Evolutionary conservation across 768 basidiomycete species (phyloP).

Genomic region (Psilocybe tampanensis): DNA sequence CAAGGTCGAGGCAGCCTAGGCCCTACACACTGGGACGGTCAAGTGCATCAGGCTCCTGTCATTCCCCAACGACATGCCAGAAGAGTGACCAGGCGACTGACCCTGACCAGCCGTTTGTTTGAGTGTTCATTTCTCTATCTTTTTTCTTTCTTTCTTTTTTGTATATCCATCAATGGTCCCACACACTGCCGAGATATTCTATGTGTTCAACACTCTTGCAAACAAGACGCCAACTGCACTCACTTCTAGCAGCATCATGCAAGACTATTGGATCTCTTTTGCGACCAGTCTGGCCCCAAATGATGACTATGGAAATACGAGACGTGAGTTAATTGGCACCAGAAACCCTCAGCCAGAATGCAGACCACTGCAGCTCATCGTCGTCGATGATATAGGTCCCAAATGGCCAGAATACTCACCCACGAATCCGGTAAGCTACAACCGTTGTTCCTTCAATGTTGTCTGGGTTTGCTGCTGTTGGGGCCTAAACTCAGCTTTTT

Average conservation of each 20-base stretch:
- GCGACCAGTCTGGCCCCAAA: constrained; percentile 14
- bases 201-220: constrained; percentile 8
- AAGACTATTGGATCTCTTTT: constrained; percentile 18
- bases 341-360: not conserved
- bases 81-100: no score
- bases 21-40: no score
- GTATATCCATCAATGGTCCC: not conserved
- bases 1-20: no score
- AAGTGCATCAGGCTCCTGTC: no score
- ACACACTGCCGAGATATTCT: constrained; percentile 10
- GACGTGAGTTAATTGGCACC: not conserved
- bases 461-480: no score
- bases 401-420: constrained; percentile 11
- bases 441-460: no score
- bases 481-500: no score
- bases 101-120: no score
- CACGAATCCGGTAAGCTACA: constrained; percentile 6
- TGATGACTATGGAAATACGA: constrained; percentile 3
- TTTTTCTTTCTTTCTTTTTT: no score
- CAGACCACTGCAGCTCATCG: no score
- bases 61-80: no score
- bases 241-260: constrained; percentile 11
- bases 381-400: constrained; percentile 1
- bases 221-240: constrained; percentile 3
- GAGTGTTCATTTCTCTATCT: no score